Conservation (phyloP, 805 yeast genomes). For the Ogataea pini region DNA sequence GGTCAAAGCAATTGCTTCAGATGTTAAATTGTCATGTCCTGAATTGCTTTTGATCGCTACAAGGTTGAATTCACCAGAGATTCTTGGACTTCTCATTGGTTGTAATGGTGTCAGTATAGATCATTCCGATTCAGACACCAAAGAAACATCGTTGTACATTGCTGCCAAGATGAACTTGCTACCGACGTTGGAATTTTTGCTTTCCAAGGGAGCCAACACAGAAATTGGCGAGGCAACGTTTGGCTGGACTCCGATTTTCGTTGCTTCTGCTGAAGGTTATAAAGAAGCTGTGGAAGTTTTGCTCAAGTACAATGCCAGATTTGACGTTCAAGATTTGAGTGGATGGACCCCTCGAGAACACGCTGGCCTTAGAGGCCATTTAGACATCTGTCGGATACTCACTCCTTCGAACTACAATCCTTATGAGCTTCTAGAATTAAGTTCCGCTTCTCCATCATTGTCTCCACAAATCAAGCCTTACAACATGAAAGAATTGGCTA, state of each 20-base stretch:
- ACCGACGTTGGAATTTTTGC: constrained; percentile 53
- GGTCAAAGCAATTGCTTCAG: constrained; percentile 44
- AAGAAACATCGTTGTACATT: constrained; percentile 82
- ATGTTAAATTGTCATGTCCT: constrained; percentile 48
- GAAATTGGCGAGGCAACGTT: constrained; percentile 76
- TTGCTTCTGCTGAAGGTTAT: constrained; percentile 86
- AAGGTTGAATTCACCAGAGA: constrained; percentile 58
- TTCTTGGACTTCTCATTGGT: constrained; percentile 53
- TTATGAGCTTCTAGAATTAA: constrained; percentile 25
- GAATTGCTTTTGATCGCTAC: constrained; percentile 66
- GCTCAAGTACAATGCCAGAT: constrained; percentile 53
- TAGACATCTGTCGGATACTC: constrained; percentile 64
- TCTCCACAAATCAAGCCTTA: constrained; percentile 39
- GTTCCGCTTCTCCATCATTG: constrained; percentile 27
- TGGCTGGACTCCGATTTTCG: constrained; percentile 94
- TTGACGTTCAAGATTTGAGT: constrained; percentile 65
- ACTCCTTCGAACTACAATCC: constrained; percentile 49
- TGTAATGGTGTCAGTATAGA: constrained; percentile 65
- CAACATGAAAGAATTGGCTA: constrained; percentile 21
- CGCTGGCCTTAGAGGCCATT: constrained; percentile 86
- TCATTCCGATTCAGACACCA: constrained; percentile 56
- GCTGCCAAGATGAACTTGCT: constrained; percentile 66
- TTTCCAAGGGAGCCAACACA: constrained; percentile 63
- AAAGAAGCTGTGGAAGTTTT: constrained; percentile 56
- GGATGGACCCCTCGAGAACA: constrained; percentile 99